phyloP scores from a whole-genome alignment of 768 basidiomycete genomes.

The Russula virescens region DNA sequence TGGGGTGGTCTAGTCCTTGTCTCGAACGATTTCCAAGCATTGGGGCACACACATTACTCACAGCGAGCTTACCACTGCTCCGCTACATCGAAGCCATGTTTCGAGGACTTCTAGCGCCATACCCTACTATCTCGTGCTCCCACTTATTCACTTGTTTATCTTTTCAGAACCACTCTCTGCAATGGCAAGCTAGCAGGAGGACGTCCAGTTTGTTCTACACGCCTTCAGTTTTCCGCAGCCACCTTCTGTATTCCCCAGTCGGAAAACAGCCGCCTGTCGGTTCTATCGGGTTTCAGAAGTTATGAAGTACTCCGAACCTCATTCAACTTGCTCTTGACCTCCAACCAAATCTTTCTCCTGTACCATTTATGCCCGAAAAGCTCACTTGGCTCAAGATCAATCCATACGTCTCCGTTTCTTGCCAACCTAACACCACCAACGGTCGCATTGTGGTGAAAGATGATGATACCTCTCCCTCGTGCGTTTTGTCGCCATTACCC shows the following conservation, averaged over 20 bases:
- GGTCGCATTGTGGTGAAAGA: slow-evolving; percentile 11
- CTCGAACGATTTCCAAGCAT: neutral
- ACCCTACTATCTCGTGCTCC: neutral
- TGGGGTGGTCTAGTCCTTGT: too few relatives aligned
- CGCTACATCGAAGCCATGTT: neutral
- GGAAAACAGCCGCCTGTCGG: slow-evolving; percentile 6
- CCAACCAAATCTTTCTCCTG: neutral
- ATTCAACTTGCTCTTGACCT: neutral
- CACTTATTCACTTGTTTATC: neutral
- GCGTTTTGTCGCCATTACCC: slow-evolving; percentile 1
- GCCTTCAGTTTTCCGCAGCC: neutral
- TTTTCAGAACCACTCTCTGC: neutral
- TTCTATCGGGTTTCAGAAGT: neutral
- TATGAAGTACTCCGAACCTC: neutral
- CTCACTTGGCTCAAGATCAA: slow-evolving; percentile 20
- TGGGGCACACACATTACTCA: neutral
- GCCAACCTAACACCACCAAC: slow-evolving; percentile 1
- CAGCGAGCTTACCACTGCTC: too few relatives aligned
- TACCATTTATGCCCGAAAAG: slow-evolving; percentile 9
- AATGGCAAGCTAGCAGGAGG: too few relatives aligned
- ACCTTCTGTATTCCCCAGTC: neutral
- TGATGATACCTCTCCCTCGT: slow-evolving; percentile 20
- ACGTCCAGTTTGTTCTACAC: too few relatives aligned
- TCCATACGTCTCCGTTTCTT: slow-evolving; percentile 20
- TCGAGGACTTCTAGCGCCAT: neutral